Evolutionary conservation across 345 rosid genomes (phyloP).

Genomic region (Euphorbia peplus): DNA sequence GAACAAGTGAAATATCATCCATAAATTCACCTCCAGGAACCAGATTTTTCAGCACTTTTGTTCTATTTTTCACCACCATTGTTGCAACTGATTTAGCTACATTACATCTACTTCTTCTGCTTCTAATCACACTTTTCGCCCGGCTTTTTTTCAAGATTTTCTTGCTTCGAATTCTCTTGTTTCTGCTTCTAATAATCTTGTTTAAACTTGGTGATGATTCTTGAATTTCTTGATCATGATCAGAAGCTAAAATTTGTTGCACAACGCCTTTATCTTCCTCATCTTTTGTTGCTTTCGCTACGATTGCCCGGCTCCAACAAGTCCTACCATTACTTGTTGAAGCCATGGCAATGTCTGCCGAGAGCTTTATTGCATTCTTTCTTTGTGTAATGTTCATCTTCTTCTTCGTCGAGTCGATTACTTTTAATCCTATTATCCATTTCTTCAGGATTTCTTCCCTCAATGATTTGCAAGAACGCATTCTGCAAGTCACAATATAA

Average conservation of each 20-base stretch:
- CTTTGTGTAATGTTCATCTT: constrained; percentile 53
- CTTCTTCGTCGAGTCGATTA: constrained; percentile 37
- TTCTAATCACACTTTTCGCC: constrained; percentile 24
- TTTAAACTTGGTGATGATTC: constrained; percentile 18
- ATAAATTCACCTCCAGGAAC: constrained; percentile 76
- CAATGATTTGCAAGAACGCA: constrained; percentile 46
- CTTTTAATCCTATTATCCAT: constrained; percentile 64
- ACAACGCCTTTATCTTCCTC: constrained; percentile 36
- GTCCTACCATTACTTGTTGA: constrained; percentile 62
- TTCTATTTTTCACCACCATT: constrained; percentile 52
- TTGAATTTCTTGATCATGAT: constrained; percentile 5
- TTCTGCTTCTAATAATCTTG: constrained; percentile 18
- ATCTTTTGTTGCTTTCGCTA: constrained; percentile 45
- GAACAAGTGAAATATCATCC: constrained; percentile 52
- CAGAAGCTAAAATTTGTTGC: constrained; percentile 39
- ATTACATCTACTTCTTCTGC: constrained; percentile 7
- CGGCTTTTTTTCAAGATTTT: constrained; percentile 55
- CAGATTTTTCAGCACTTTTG: constrained; percentile 51
- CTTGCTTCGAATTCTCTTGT: constrained; percentile 55
- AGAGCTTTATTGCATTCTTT: constrained; percentile 70
- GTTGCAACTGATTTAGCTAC: constrained; percentile 33
- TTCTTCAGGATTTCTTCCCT: constrained; percentile 69
- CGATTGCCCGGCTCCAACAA: constrained; percentile 79
- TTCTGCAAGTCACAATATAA: constrained; percentile 25
- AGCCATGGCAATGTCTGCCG: constrained; percentile 90